These are phyloP conservation scores for Cladosporium sp. DNA, from an alignment of 2,329 filamentous ascomycete species.

Conservation along the genomic window DNA sequence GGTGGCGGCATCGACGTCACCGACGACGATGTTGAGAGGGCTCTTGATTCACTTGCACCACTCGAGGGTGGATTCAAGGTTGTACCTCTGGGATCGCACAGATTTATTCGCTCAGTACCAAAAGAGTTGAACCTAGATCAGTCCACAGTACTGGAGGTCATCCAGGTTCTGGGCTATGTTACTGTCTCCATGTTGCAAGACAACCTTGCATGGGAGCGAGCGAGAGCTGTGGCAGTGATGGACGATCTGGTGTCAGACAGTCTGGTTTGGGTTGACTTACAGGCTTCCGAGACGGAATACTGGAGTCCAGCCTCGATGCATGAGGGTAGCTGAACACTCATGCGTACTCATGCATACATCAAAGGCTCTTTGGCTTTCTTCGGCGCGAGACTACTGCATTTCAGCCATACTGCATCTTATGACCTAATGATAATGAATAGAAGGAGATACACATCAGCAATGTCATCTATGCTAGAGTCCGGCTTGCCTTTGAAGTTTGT, in stretches of 20 bases:
- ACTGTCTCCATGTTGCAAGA: constrained; percentile 84
- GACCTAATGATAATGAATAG: not conserved
- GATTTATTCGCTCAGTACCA: constrained; percentile 88
- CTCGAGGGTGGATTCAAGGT: constrained; percentile 87
- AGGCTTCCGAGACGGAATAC: constrained; percentile 85
- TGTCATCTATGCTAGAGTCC: not conserved
- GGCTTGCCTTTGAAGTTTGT: not conserved
- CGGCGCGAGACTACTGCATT: not conserved
- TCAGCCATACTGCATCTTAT: not conserved
- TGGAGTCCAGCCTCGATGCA: constrained; percentile 81
- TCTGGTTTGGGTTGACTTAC: constrained; percentile 90
- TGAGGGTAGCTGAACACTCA: constrained; percentile 26
- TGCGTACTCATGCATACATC: not conserved
- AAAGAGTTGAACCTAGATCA: constrained; percentile 96
- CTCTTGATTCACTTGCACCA: constrained; percentile 82
- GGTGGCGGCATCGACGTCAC: constrained; percentile 76
- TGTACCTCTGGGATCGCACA: constrained; percentile 77
- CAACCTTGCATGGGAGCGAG: constrained; percentile 83
- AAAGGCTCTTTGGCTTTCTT: not conserved
- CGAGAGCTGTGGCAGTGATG: constrained; percentile 83
- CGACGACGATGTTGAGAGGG: constrained; percentile 89
- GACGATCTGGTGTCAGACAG: constrained; percentile 87
- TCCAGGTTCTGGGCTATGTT: constrained; percentile 86
- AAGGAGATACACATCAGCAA: not conserved
- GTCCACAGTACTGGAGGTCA: constrained; percentile 85